Conservation (phyloP, 148 eudicot genomes). For the Diospyros lotus region DNA sequence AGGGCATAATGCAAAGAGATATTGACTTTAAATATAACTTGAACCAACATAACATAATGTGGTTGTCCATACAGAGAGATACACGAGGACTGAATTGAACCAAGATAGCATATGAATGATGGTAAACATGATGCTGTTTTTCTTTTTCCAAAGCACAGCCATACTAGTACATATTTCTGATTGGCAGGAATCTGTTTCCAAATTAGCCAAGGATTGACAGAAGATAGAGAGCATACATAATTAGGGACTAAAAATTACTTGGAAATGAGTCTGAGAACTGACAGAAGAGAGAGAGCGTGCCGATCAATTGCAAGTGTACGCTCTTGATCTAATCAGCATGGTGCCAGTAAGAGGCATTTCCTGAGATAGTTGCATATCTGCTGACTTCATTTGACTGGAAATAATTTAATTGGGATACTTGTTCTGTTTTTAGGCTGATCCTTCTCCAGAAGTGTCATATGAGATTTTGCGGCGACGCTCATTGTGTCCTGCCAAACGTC, state of each 20-base stretch:
- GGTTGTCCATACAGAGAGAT: not conserved
- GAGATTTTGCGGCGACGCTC: constrained; percentile 71
- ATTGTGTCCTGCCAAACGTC: constrained; percentile 74
- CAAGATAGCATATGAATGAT: not conserved
- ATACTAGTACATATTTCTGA: not conserved
- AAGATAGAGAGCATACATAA: constrained; percentile 15
- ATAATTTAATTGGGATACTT: not conserved
- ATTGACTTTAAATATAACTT: not conserved
- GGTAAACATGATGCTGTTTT: not conserved
- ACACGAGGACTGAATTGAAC: not conserved
- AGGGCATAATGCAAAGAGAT: no score
- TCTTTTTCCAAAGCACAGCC: constrained; percentile 2
- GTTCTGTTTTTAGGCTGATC: constrained; percentile 15
- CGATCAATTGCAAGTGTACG: not conserved
- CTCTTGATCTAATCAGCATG: not conserved
- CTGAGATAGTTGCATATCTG: not conserved
- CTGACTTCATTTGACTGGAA: not conserved
- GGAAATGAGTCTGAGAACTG: not conserved
- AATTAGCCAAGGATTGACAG: constrained; percentile 14
- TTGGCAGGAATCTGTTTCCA: not conserved
- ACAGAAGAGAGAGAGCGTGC: constrained; percentile 86
- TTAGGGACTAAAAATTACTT: not conserved
- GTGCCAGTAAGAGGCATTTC: constrained; percentile 2
- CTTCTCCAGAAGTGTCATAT: constrained; percentile 39
- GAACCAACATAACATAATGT: not conserved